Evolutionary conservation across 495 filamentous ascomycete species (phyloP), one percentile per base, ranked within the genome.

Genomic region (Rusavskia elegans): DNA sequence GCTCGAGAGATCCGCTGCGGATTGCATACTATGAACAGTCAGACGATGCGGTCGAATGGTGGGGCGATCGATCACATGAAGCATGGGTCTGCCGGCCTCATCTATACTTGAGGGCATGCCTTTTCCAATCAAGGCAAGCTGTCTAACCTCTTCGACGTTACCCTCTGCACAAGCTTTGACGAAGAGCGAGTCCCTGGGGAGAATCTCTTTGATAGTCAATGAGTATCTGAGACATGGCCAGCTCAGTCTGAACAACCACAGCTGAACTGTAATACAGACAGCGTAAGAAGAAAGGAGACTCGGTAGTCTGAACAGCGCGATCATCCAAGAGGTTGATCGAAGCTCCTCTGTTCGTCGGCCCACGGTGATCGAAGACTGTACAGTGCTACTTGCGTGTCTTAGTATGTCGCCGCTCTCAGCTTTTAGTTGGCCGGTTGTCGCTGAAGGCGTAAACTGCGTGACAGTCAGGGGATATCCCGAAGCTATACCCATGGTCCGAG

Each of bases 1-100:
- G 25, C 36, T 58, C 16, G 23, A 25, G 53, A 49, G 21, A 48
- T 55, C 19, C 53, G 41, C 11, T 60, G 48, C 20, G 59, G 67
- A 54, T 63, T 60, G 44, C 44, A 29, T 46, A 29, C 44, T 46
- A 46, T 46, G 23, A 11, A 46, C 23, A 16, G 21, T 46, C 16
- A 46, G 13, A 21, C 11, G 21, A 23, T 46, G 6, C 23, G 7
- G 21, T 23, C 21, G 23, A 46, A 46, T 29, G 44, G 6, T 5
- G 8, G 19, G 5, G 44, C 14, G 44, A 30, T 42, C 14, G 17
- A 8, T 46, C 23, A 46, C 44, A 29, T 46, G 44, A 16, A 46
- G 44, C 23, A 29, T 23, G 14, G 44, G 44, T 29, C 23, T 29
- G 20, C 44, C 44, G 23, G 44, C 23, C 23, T 46, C 44, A 29